These are phyloP conservation scores for Coemansia sp. DNA, from an alignment of 192 early-diverging fungal species.

Conservation along the genomic window DNA sequence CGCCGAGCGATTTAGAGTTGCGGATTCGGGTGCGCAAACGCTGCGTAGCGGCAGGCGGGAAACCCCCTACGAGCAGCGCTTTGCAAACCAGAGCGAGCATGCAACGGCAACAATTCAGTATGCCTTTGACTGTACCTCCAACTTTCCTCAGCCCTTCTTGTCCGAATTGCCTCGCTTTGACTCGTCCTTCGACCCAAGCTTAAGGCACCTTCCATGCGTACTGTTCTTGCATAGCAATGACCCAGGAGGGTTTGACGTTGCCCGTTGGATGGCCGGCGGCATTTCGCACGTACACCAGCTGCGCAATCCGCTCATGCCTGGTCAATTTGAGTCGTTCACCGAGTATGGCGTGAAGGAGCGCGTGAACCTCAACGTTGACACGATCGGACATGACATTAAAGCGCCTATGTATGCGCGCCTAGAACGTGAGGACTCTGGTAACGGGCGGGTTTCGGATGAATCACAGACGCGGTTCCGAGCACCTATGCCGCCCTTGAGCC, in stretches of 20 bases:
- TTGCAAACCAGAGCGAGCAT: conserved; percentile 13
- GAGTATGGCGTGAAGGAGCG: conserved; percentile 45
- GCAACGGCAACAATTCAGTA: conserved; percentile 55
- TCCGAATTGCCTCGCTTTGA: conserved; percentile 48
- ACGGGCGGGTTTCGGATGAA: not conserved
- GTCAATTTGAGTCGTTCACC: conserved; percentile 45
- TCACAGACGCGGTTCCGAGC: conserved; percentile 20
- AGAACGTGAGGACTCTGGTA: not conserved
- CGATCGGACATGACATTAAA: not conserved
- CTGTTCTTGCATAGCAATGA: conserved; percentile 48
- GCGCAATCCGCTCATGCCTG: conserved; percentile 52
- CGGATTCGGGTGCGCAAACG: conserved; percentile 27
- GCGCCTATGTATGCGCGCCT: not conserved
- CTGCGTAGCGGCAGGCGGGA: not conserved
- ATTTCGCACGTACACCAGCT: conserved; percentile 47
- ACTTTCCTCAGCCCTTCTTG: conserved; percentile 53
- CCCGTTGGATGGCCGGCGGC: conserved; percentile 57
- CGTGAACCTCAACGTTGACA: not conserved
- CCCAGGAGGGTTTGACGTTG: conserved; percentile 57
- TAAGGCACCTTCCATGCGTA: conserved; percentile 51
- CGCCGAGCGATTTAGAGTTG: conserved; percentile 35
- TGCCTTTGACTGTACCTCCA: conserved; percentile 50
- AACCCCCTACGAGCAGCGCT: conserved; percentile 17
- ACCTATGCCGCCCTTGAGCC: conserved; percentile 37
- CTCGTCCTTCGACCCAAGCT: conserved; percentile 55